Conservation (phyloP, 2,329 filamentous ascomycete genomes). For the Sclerotinia borealis region DNA sequence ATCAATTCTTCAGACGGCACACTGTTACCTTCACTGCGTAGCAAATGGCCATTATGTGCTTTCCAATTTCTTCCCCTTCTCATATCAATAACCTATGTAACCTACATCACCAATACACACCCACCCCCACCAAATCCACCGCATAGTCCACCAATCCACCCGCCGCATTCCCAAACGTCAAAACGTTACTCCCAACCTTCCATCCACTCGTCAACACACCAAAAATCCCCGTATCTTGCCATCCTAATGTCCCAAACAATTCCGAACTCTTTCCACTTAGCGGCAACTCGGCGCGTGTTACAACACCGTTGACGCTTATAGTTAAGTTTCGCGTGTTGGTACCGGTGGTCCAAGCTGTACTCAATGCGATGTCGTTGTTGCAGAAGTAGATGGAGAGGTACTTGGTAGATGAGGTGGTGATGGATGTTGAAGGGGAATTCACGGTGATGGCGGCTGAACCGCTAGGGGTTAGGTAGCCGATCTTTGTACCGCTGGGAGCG, state of each 20-base stretch:
- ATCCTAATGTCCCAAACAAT: slow-evolving; percentile 21
- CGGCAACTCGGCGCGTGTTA: slow-evolving; percentile 23
- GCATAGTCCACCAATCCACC: slow-evolving; percentile 29
- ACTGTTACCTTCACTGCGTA: neutral
- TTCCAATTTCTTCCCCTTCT: neutral
- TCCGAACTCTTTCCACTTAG: slow-evolving; percentile 26
- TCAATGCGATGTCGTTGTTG: slow-evolving; percentile 27
- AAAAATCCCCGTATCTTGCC: slow-evolving; percentile 27
- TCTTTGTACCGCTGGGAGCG: slow-evolving; percentile 23
- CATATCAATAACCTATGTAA: neutral
- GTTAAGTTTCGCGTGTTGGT: slow-evolving; percentile 28
- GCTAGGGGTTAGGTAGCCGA: slow-evolving; percentile 17
- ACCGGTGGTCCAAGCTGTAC: slow-evolving; percentile 19
- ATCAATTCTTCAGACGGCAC: neutral
- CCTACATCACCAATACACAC: slow-evolving; percentile 22
- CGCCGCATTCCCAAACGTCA: slow-evolving; percentile 33
- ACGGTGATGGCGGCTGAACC: slow-evolving; percentile 17
- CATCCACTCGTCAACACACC: slow-evolving; percentile 21
- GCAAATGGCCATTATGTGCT: no score
- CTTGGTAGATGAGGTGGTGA: slow-evolving; percentile 10
- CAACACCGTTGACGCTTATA: slow-evolving; percentile 21
- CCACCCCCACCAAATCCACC: slow-evolving; percentile 35
- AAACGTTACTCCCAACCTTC: slow-evolving; percentile 18
- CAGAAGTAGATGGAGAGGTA: slow-evolving; percentile 21
- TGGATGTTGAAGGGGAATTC: slow-evolving; percentile 4